Base-by-base conservation (phyloP, 2,329 filamentous ascomycete species). In the Grosmannia huntii region DNA sequence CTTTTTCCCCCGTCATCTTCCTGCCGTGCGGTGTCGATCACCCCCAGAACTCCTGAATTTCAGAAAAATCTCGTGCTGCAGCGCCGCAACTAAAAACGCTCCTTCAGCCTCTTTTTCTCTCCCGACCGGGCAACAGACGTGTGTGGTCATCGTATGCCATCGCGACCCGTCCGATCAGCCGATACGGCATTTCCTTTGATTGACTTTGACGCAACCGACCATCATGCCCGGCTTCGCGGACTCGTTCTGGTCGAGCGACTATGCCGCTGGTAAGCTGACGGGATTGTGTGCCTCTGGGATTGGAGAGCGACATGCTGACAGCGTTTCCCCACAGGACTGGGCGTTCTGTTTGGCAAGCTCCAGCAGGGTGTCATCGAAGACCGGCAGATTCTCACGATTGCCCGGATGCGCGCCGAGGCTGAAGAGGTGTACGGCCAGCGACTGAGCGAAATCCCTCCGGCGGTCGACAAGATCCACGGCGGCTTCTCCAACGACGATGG, bases 211-310 rank as follows among this genome's bases (percentile, higher is more conserved):
- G 33, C 19, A 23, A 56, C 41, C 64, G 52, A 58, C 65, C 68
- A 83, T 72, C 70, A 92, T 92, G 88, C 87, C 88, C 65, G 83
- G 89, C 67, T 97, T 99, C 74, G 85, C 90, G 65, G 90, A 92
- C 75, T 96, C 91, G 55, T 97, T 99, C 76, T 99, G 94, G 94
- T 96, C 94, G 62, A 83, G 84, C 70, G 94, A 99, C 80, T 97
- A 97, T 79, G 92, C 92, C 70, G 90, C 89, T 78, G 91, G 87
- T 88, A 75, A 50, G 23, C 46, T 19, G 19, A 44, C 31, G 28
- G 28, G 28, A 28, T 33, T 33, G 31, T 7, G 31, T 33, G 31
- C 31, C 9, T 33, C 31, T 7, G 31, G 31, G 31, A 9, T 33
- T 33, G 31, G 31, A 5, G 31, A 33, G 31, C 31, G 6, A 33